Percentiles rank a stretch among this genome's conserved stretches.
phyloP scores from a whole-genome alignment of 257 asterid species.

The Osmanthus fragrans region DNA sequence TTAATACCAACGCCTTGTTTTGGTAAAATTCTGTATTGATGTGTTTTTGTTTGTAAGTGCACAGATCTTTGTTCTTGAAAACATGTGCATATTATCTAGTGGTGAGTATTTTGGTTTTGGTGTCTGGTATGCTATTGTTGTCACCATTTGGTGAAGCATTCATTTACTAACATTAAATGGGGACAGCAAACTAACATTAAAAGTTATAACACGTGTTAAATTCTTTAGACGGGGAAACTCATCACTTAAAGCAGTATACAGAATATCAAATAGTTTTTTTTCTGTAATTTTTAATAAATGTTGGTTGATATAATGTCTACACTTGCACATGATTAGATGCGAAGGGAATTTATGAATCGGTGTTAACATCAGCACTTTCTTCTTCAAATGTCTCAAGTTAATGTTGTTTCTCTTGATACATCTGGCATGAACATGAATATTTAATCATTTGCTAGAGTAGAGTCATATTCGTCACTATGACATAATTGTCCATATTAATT shows the following conservation, averaged over 20 bases:
- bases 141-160: background rate
- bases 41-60: background rate
- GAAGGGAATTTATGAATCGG: background rate
- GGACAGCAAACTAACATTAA: background rate
- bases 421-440: background rate
- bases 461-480: background rate
- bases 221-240: background rate
- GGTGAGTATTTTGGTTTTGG: background rate
- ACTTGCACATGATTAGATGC: background rate
- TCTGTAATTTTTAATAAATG: background rate
- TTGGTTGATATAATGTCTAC: background rate
- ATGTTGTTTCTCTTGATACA: slow-evolving; percentile 5
- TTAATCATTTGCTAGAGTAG: background rate
- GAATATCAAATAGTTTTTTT: background rate
- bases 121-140: background rate
- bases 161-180: background rate
- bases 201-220: background rate
- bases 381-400: background rate
- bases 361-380: slow-evolving; percentile 1
- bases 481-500: slow-evolving; percentile 1
- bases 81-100: background rate
- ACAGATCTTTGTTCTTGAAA: background rate
- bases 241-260: background rate
- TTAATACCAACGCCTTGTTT: background rate
- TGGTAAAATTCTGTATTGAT: background rate